Conservation (phyloP, 2,329 filamentous ascomycete species). For the Elsinoe batatas region DNA sequence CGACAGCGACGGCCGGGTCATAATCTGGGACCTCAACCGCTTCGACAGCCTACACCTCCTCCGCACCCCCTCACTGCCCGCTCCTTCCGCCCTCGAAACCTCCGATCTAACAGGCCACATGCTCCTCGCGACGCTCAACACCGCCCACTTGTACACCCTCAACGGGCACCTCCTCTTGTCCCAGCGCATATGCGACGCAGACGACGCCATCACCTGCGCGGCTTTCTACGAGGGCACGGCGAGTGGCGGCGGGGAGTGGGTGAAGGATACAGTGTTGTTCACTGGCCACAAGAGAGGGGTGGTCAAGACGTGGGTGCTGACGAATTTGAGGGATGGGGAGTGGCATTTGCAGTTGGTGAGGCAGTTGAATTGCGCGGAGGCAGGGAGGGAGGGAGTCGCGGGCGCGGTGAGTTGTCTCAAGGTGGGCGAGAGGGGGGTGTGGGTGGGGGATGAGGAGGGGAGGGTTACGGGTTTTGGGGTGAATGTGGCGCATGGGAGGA, state of each 20-base stretch:
- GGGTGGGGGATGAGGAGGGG: slow-evolving; percentile 90
- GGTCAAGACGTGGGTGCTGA: slow-evolving; percentile 62
- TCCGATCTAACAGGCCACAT: slow-evolving; percentile 90
- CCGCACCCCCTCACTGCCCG: slow-evolving; percentile 40
- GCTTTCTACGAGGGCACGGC: slow-evolving; percentile 80
- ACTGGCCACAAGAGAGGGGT: slow-evolving; percentile 78
- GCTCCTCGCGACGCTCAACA: slow-evolving; percentile 66
- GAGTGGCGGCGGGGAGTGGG: slow-evolving; percentile 66
- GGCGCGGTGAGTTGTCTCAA: slow-evolving; percentile 75
- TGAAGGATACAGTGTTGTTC: slow-evolving; percentile 76
- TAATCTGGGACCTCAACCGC: slow-evolving; percentile 91
- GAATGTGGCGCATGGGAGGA: not conserved
- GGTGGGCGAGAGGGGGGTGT: slow-evolving; percentile 72
- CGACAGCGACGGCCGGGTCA: slow-evolving; percentile 68
- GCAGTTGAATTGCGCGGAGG: slow-evolving; percentile 69
- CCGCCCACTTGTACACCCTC: slow-evolving; percentile 70
- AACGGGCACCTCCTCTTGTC: slow-evolving; percentile 78
- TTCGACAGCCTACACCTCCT: slow-evolving; percentile 60
- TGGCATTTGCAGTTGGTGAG: slow-evolving; percentile 75
- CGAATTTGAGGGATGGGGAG: slow-evolving; percentile 46
- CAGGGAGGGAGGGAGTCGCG: slow-evolving; percentile 49
- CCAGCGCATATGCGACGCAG: slow-evolving; percentile 63
- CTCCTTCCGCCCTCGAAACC: slow-evolving; percentile 64
- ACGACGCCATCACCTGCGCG: slow-evolving; percentile 68
- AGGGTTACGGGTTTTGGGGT: slow-evolving; percentile 44